A percentile compares a stretch with the other conserved stretches of the same genome.
Evolutionary conservation across 1,284 basidiomycete genomes (phyloP).

Genomic region (Peniophora sp.): DNA sequence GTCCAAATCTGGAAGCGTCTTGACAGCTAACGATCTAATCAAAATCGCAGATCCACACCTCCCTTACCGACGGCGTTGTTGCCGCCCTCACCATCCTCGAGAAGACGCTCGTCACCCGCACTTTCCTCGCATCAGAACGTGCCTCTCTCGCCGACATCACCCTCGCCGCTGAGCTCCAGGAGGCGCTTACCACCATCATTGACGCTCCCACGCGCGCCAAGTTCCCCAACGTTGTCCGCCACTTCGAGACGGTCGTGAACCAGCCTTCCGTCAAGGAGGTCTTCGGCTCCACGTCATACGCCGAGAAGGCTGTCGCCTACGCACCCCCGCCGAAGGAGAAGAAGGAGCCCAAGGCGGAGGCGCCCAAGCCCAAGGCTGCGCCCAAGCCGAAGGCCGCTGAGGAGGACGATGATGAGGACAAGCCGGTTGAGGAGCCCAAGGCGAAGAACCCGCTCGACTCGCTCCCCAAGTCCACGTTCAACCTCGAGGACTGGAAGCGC

Average conservation of each 20-base stretch:
- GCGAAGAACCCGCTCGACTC: conserved; percentile 91
- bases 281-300: conserved; percentile 54
- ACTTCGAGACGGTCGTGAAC: conserved; percentile 78
- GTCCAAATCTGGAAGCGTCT: not conserved
- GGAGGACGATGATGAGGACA: conserved; percentile 62
- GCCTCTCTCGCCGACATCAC: conserved; percentile 89
- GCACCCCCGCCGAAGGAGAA: conserved; percentile 69
- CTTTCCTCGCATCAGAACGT: conserved; percentile 91
- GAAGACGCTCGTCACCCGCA: conserved; percentile 67
- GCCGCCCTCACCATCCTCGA: conserved; percentile 65
- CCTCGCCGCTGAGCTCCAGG: conserved; percentile 53
- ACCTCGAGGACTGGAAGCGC: conserved; percentile 97
- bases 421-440: conserved; percentile 61
- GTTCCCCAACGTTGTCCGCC: conserved; percentile 76
- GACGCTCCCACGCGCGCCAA: conserved; percentile 62
- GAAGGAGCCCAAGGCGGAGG: conserved; percentile 46
- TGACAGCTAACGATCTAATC: not conserved
- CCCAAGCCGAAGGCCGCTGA: conserved; percentile 61
- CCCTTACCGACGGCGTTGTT: conserved; percentile 41
- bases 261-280: conserved; percentile 68
- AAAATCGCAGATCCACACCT: conserved; percentile 44
- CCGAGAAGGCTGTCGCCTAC: conserved; percentile 69
- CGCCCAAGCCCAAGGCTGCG: conserved; percentile 45
- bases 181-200: conserved; percentile 41
- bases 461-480: conserved; percentile 87